A percentile compares a stretch with the other conserved stretches of the same genome.
These are phyloP conservation scores for Syncephalis fuscata DNA, from an alignment of 371 early-diverging fungal species.

Conservation along the genomic window DNA sequence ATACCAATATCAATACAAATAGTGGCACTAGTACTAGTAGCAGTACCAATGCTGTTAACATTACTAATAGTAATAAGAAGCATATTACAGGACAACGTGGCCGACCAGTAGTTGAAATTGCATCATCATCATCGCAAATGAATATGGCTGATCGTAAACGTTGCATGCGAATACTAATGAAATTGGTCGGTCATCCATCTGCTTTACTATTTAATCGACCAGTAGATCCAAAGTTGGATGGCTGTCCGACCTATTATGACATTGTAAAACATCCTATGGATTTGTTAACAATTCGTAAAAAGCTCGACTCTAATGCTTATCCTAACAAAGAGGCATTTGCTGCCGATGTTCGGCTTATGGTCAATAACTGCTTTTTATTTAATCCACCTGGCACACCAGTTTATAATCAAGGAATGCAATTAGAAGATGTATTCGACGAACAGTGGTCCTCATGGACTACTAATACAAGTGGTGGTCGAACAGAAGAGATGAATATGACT, in stretches of 20 bases:
- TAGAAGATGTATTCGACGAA: conserved; percentile 46
- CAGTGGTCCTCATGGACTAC: conserved; percentile 14
- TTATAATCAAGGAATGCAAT: conserved; percentile 46
- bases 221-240: conserved; percentile 24
- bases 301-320: conserved; percentile 21
- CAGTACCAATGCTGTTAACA: no score
- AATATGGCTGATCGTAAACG: conserved; percentile 14
- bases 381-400: conserved; percentile 71
- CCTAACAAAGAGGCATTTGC: conserved; percentile 22
- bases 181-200: conserved; percentile 29
- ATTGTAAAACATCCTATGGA: conserved; percentile 42
- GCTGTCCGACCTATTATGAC: conserved; percentile 34
- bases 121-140: no score
- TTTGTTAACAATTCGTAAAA: conserved; percentile 26
- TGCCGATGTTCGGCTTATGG: conserved; percentile 39
- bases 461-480: conserved; percentile 9
- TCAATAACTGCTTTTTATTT: conserved; percentile 83
- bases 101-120: no score
- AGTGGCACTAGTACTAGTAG: no score
- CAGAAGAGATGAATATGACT: conserved; percentile 17
- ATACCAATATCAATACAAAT: no score
- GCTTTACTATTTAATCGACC: conserved; percentile 27
- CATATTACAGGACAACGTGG: no score
- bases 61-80: no score
- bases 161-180: conserved; percentile 26